These are phyloP conservation scores for Trichophyton rubrum DNA, from an alignment of 2,329 filamentous ascomycete species.

Conservation along the genomic window DNA sequence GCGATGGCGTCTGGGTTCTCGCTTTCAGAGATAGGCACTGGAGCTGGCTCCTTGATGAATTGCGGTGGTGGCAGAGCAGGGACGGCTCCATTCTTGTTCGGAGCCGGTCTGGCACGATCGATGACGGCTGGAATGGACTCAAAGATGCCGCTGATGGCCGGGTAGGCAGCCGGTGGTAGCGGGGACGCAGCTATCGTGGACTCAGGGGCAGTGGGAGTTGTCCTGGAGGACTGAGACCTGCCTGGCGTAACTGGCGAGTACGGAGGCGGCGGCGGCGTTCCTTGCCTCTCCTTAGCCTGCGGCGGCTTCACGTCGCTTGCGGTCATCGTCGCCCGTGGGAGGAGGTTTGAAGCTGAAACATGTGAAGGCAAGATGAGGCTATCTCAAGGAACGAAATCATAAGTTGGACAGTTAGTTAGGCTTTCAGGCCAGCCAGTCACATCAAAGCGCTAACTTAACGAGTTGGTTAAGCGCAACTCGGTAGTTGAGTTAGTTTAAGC, in stretches of 20 bases:
- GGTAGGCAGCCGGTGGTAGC: background rate
- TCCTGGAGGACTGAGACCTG: slow-evolving; percentile 18
- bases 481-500: no score
- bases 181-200: background rate
- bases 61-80: background rate
- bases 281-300: slow-evolving; percentile 12
- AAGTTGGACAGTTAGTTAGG: no score
- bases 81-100: background rate
- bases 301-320: background rate
- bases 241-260: slow-evolving; percentile 38
- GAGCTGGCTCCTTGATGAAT: slow-evolving; percentile 27
- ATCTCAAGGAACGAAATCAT: background rate
- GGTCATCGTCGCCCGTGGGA: background rate
- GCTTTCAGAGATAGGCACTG: slow-evolving; percentile 35
- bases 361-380: background rate
- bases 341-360: background rate
- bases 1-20: slow-evolving; percentile 78
- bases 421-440: no score
- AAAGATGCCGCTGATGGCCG: background rate
- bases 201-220: slow-evolving; percentile 2
- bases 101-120: background rate
- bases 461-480: no score
- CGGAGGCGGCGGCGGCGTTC: slow-evolving; percentile 33
- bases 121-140: background rate
- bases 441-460: no score